A percentile compares a stretch with the other conserved stretches of the same genome.
Evolutionary conservation across 768 basidiomycete species (phyloP).

Genomic region (Trametes villosa): DNA sequence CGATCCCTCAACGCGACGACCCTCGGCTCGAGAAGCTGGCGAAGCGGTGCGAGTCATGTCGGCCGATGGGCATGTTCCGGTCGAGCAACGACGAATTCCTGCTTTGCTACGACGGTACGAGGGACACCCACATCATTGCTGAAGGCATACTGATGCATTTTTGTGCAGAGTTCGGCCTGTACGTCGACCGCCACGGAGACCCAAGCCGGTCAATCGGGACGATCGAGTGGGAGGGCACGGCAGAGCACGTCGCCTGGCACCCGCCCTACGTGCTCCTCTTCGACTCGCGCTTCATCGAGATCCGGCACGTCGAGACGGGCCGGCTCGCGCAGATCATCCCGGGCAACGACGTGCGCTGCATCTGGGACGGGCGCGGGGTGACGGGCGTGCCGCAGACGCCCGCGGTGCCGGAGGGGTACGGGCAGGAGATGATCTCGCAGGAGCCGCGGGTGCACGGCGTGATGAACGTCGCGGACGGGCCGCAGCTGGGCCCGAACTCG

Average conservation of each 20-base stretch:
- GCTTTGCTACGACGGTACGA: constrained; percentile 83
- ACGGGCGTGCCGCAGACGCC: constrained; percentile 35
- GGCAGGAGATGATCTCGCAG: constrained; percentile 57
- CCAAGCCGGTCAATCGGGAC: constrained; percentile 70
- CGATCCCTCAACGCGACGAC: constrained; percentile 85
- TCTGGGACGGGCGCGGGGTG: constrained; percentile 83
- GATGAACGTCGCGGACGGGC: constrained; percentile 60
- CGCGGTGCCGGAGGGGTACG: constrained; percentile 51
- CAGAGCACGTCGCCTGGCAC: constrained; percentile 87
- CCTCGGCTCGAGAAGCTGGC: constrained; percentile 66
- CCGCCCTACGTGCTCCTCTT: constrained; percentile 88
- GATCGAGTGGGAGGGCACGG: constrained; percentile 95
- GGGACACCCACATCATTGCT: too few relatives aligned
- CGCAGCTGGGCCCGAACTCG: constrained; percentile 42
- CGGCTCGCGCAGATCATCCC: constrained; percentile 81
- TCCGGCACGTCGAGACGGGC: constrained; percentile 82
- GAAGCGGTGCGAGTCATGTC: constrained; percentile 79
- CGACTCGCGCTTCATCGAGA: constrained; percentile 88
- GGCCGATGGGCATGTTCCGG: constrained; percentile 90
- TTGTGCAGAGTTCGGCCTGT: constrained; percentile 81
- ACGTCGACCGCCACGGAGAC: constrained; percentile 90
- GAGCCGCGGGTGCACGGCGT: constrained; percentile 89
- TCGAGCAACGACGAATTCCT: constrained; percentile 87
- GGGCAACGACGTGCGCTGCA: constrained; percentile 80
- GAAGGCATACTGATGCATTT: background rate